These are phyloP conservation scores for Elongisporangium prolatum DNA, from an alignment of 352 stramenopile genomes.

Conservation along the genomic window DNA sequence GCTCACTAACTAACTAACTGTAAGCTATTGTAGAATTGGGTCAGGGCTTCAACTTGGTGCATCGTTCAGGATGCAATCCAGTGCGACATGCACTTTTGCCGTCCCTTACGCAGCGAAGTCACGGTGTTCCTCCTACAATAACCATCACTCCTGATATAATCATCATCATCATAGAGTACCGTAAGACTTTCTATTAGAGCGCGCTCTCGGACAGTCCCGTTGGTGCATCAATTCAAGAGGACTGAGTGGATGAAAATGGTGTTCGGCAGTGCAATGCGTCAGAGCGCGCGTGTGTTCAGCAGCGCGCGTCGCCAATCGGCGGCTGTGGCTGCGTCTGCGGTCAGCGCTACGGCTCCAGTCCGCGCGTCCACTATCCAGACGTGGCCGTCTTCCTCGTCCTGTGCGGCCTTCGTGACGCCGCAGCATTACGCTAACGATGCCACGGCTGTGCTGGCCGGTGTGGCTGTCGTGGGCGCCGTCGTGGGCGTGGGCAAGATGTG, in stretches of 20 bases:
- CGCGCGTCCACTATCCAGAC: conserved; percentile 6
- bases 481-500: conserved; percentile 83
- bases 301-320: not conserved
- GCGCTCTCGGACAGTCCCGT: not conserved
- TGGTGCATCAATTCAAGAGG: not conserved
- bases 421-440: conserved; percentile 42
- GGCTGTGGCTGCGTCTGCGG: conserved; percentile 1
- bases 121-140: not conserved
- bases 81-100: not conserved
- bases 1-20: no score
- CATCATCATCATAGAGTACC: not conserved
- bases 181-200: not conserved
- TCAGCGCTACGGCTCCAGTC: not conserved
- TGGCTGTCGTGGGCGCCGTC: conserved; percentile 63
- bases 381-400: not conserved
- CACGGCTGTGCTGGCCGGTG: conserved; percentile 57
- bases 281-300: not conserved
- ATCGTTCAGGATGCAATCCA: not conserved
- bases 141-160: not conserved
- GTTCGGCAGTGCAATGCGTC: not conserved
- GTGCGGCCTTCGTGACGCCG: conserved; percentile 3
- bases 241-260: not conserved
- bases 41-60: not conserved
- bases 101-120: not conserved
- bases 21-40: not conserved